Evolutionary conservation across 2,329 filamentous ascomycete genomes (phyloP), one percentile per base, ranked within the genome.

Genomic region (Clarireedia hainanense): DNA sequence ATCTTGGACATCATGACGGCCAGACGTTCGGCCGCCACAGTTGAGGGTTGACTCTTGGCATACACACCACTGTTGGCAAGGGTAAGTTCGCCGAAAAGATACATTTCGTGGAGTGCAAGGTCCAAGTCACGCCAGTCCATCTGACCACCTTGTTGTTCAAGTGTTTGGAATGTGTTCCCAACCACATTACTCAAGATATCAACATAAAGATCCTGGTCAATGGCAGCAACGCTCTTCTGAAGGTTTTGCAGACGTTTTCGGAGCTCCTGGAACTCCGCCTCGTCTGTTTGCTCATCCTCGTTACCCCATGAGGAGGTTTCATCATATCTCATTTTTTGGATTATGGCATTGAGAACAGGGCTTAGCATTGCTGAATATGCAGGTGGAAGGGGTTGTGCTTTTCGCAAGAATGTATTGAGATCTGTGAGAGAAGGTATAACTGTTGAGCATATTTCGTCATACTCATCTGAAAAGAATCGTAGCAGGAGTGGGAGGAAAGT

Each of bases 41-140:
- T 86, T 15, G 87, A 89, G 6, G 91, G 89, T 65, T 88, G 85
- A 61, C 85, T 88, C 75, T 96, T 97, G 56, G 81, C 79, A 61
- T 90, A 91, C n/a, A 96, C 72, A 20, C 91, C 91, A 60, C 90
- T 88, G 63, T 90, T 90, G 58, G 86, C 89, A 68, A 95, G 80
- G n/a, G 91, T 91, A 62, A 97, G 79, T 69, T 99, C 94, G 58
- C 94, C 94, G 71, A 99, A 96, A 42, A 96, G 75, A 68, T 87
- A 95, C 86, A 99, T 95, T 73, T 99, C 92, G 68, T 97, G 84
- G 52, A 99, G 75, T 20, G 95, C 92, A 52, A 99, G 78, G 69
- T 99, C 94, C 36, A 99, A 78, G 69, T 99, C 94, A 63, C 92
- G 83, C 94, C 94, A 99, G 70, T 95, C 89, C 72, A 96, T 81